Percentiles rank a stretch among this genome's conserved stretches.
phyloP scores from a whole-genome alignment of 2,329 filamentous ascomycete species.

The Microcera coccophila region DNA sequence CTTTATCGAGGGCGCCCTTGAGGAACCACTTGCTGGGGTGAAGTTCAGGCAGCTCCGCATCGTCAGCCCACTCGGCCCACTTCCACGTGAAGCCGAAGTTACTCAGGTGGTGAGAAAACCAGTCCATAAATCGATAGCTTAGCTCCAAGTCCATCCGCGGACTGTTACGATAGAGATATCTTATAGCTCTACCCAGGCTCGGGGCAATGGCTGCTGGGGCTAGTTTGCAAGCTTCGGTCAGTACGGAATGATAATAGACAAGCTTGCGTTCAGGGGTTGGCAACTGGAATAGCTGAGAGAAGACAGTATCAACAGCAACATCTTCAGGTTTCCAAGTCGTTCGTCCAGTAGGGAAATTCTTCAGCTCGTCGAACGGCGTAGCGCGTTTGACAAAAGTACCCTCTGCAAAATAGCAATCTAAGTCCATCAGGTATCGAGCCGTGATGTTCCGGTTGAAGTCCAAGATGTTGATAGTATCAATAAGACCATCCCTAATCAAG shows the following conservation, averaged over 20 bases:
- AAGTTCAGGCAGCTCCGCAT: slow-evolving; percentile 70
- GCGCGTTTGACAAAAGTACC: slow-evolving; percentile 90
- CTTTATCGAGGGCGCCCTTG: slow-evolving; percentile 84
- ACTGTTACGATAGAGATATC: slow-evolving; percentile 80
- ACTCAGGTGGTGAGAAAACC: slow-evolving; percentile 96
- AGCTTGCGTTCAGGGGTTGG: slow-evolving; percentile 87
- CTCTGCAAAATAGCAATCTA: slow-evolving; percentile 90
- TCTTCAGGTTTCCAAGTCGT: slow-evolving; percentile 97
- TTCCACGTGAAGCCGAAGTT: slow-evolving; percentile 99
- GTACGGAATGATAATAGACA: slow-evolving; percentile 91
- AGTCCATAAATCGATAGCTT: slow-evolving; percentile 83
- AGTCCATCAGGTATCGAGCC: slow-evolving; percentile 85
- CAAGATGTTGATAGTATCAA: slow-evolving; percentile 90
- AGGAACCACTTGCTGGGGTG: slow-evolving; percentile 94
- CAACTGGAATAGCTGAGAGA: slow-evolving; percentile 88
- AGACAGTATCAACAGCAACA: slow-evolving; percentile 93
- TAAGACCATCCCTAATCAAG: slow-evolving; percentile 76
- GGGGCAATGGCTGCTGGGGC: slow-evolving; percentile 95
- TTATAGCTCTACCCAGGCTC: slow-evolving; percentile 86
- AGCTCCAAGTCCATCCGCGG: slow-evolving; percentile 85
- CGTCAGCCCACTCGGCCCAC: slow-evolving; percentile 94
- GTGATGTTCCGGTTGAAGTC: slow-evolving; percentile 87
- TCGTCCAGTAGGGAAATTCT: slow-evolving; percentile 59
- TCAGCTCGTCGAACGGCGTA: slow-evolving; percentile 85
- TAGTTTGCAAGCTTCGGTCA: slow-evolving; percentile 94